A percentile compares a stretch with the other conserved stretches of the same genome.
Conservation (phyloP, 345 rosid genomes). For the Viola odorata region DNA sequence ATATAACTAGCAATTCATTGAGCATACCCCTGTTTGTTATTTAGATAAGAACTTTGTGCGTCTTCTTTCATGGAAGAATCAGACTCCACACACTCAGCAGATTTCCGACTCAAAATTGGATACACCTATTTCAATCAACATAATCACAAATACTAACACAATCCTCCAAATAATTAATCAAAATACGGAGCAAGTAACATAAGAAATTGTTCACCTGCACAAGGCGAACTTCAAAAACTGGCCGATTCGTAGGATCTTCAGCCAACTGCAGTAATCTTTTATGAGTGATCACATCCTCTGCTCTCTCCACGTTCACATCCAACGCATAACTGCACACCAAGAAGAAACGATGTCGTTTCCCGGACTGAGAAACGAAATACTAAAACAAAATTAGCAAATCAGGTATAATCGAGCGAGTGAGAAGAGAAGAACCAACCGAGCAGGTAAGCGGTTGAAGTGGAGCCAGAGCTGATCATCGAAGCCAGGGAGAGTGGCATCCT, state of each 20-base stretch:
- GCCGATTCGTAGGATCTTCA: conserved; percentile 67
- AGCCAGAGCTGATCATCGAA: conserved; percentile 96
- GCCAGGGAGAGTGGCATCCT: conserved; percentile 63
- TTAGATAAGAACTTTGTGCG: conserved; percentile 59
- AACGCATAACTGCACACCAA: conserved; percentile 58
- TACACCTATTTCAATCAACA: conserved; percentile 39
- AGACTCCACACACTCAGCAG: conserved; percentile 36
- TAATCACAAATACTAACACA: background rate
- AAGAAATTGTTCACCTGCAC: conserved; percentile 54
- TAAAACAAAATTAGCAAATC: background rate
- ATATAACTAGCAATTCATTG: background rate
- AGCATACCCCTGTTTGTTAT: conserved; percentile 50
- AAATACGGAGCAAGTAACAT: background rate
- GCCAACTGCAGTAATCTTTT: conserved; percentile 71
- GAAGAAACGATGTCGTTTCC: background rate
- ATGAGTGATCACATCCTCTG: conserved; percentile 85
- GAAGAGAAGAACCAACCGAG: conserved; percentile 44
- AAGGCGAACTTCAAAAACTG: conserved; percentile 78
- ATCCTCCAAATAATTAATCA: background rate
- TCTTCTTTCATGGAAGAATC: conserved; percentile 66
- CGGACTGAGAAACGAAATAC: background rate
- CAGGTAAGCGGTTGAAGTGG: conserved; percentile 96
- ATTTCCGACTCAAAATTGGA: conserved; percentile 42
- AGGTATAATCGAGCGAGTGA: background rate
- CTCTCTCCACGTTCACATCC: conserved; percentile 97